Base-by-base conservation (phyloP, 176 grass and related monocot species). In the Sorghum bicolor region DNA sequence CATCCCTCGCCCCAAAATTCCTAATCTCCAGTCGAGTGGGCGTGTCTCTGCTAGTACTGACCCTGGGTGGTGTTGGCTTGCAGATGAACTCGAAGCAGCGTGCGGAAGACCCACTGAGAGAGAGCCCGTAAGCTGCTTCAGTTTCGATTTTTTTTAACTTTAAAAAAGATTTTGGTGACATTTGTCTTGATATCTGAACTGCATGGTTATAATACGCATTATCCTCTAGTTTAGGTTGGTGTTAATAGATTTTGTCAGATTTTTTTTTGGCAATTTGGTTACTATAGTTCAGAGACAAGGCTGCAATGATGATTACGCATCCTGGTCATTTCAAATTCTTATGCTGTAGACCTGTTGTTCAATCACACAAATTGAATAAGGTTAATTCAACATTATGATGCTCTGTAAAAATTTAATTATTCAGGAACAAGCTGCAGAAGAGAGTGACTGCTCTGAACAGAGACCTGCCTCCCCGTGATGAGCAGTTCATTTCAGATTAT, bases 361-460 rank as follows among this genome's bases (percentile, higher is more conserved):
- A 33, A 71, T 25, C 40, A 79, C 13, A 5, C 6, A 25, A 64
- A 39, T 86, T 39, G 57, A 36, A 15, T 48, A 73, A 82, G 28
- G 28, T 22, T 53, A 77, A 34, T 84, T 40, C 61, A 26, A 34
- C 80, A 79, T 57, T 89, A 15, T 81, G 67, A 69, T 69, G 34
- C 14, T 31, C 19, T 28, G 15, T 70, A 39, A 15, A 30, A 19
- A 80, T 24, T 37, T 24, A 36, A 80, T 90, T 87, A 78, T 81
- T 78, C 92, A 99, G 96, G 87, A 99, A 95, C 78, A 99, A 99
- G 86, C 57, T 92, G 69, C 96, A 94, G 86, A 99, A 96, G 86
- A 96, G 96, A 81, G 80, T 96, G 72, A 85, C 89, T 63, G 96
- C 93, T 84, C 48, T 87, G 60, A 92, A 85, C 58, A 82, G 86